These are phyloP conservation scores for Carex littledalei DNA, from an alignment of 176 grass and related monocot species.

Conservation along the genomic window DNA sequence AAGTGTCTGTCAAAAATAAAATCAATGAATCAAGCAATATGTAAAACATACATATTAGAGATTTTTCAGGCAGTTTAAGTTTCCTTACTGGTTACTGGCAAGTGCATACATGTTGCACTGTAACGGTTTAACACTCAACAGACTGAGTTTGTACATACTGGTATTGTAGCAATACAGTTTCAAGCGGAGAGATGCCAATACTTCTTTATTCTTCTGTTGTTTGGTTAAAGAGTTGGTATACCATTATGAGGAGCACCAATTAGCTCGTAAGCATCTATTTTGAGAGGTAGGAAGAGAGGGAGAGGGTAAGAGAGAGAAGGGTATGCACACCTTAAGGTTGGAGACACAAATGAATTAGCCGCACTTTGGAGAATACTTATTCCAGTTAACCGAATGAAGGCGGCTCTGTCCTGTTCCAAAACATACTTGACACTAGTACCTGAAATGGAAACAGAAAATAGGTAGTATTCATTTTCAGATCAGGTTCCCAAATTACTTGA, in stretches of 20 bases:
- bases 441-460: conserved; percentile 27
- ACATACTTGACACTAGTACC: conserved; percentile 98
- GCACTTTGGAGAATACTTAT: conserved; percentile 94
- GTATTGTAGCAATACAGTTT: not conserved
- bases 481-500: conserved; percentile 30
- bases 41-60: not conserved
- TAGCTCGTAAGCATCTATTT: not conserved
- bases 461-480: conserved; percentile 14
- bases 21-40: conserved; percentile 29
- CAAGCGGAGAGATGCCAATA: not conserved
- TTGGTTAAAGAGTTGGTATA: not conserved
- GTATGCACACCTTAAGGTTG: conserved; percentile 61
- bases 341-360: conserved; percentile 94
- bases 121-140: not conserved
- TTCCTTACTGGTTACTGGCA: not conserved
- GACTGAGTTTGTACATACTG: not conserved
- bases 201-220: not conserved
- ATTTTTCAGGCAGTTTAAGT: not conserved
- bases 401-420: conserved; percentile 89
- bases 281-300: not conserved
- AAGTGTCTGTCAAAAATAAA: conserved; percentile 55
- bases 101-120: not conserved
- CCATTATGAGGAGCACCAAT: not conserved
- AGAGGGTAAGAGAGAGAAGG: not conserved
- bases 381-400: conserved; percentile 84